A percentile compares a stretch with the other conserved stretches of the same genome.
Conservation (phyloP, 2,329 filamentous ascomycete species). For the Xylariaceae sp. region DNA sequence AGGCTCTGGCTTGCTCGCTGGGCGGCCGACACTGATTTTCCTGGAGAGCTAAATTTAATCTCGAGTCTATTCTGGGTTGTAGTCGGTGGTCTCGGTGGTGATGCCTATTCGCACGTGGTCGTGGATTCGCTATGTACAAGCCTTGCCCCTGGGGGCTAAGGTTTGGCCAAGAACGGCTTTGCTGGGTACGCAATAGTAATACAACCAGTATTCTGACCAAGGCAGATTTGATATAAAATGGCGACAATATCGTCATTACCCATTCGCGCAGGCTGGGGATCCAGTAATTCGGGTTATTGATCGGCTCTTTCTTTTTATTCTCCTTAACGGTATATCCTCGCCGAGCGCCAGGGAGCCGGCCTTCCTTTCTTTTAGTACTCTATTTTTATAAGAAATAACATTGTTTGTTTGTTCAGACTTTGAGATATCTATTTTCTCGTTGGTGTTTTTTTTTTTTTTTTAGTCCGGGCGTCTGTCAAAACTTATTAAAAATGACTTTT, state of each 20-base stretch:
- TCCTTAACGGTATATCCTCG: slow-evolving; percentile 10
- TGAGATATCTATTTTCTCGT: background rate
- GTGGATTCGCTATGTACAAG: slow-evolving; percentile 4
- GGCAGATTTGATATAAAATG: slow-evolving; percentile 15
- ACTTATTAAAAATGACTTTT: slow-evolving; percentile 22
- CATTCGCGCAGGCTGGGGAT: slow-evolving; percentile 3
- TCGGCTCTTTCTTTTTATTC: slow-evolving; percentile 12
- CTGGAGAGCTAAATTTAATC: slow-evolving; percentile 1
- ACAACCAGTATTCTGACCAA: slow-evolving; percentile 1
- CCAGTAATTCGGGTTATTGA: slow-evolving; percentile 12
- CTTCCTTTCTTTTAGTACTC: slow-evolving; percentile 4
- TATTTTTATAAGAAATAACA: background rate
- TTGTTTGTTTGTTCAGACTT: background rate
- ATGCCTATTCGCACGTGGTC: slow-evolving; percentile 1
- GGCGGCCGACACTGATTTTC: slow-evolving; percentile 2
- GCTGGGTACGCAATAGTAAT: no score
- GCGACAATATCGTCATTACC: slow-evolving; percentile 10
- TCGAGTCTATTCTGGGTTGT: slow-evolving; percentile 3
- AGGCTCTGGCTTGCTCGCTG: background rate
- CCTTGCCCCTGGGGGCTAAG: slow-evolving; percentile 13
- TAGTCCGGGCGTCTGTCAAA: background rate
- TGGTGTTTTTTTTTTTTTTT: background rate
- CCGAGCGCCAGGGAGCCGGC: slow-evolving; percentile 11
- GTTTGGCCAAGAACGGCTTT: slow-evolving; percentile 19
- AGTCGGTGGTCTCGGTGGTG: slow-evolving; percentile 3